Base-by-base conservation (phyloP, 805 yeast species). In the Debaryomyces castellii region DNA sequence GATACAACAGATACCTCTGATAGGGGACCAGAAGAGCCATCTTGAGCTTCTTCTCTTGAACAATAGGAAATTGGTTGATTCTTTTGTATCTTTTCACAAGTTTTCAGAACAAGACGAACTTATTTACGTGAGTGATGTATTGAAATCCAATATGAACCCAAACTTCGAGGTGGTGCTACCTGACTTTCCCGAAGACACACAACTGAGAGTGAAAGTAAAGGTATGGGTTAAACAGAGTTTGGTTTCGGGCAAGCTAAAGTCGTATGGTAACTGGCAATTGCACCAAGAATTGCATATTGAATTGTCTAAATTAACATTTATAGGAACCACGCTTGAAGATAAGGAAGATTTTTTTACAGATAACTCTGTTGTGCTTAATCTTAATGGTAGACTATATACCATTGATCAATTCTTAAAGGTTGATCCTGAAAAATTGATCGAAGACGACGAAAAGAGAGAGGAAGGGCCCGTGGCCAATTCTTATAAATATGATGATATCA, bases 81-180 rank as follows among this genome's bases (percentile, higher is more conserved):
- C 58, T 9, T 68, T 66, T 47, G 51, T 62, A 45, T 54, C 62
- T n/a, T 22, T 68, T 10, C 66, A 64, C 43, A 40, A 52, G 14
- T 41, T 38, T 8, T 41, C 39, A 5, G 28, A 48, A 12, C 33
- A 38, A 14, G 52, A 51, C 12, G 27, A 21, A 17, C 51, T 66
- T 40, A 40, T 67, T 3, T 67, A 67, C 46, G 56, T 70, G 23
- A 68, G 73, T 47, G 75, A 69, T 46, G 53, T 64, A 5, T 47
- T 57, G 1, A 25, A 34, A 4, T 42, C 46, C 12, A 52, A 49
- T 43, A 42, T 55, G 54, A 53, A 52, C 35, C 70, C 70, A 10
- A 50, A 55, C 34, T 70, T 67, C 43, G 57, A 59, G n/a, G 43
- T 68, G 3, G 41, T 58, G 10, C 38, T 70, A 4, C 73, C 73